phyloP scores from a whole-genome alignment of 2,329 filamentous ascomycete genomes.

The Dactylonectria macrodidyma region DNA sequence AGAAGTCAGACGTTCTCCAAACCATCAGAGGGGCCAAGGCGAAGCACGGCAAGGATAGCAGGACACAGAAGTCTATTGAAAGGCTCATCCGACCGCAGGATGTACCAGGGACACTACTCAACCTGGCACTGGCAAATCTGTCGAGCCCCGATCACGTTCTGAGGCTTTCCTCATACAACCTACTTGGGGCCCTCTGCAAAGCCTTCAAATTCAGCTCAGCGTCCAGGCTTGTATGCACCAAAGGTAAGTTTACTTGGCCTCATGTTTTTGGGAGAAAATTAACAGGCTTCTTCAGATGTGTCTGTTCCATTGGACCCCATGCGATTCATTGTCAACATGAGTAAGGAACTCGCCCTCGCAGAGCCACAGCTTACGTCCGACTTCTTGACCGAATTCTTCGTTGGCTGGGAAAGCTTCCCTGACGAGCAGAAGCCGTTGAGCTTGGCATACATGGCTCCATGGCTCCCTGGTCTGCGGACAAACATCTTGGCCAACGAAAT shows the following conservation, averaged over 20 bases:
- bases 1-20: constrained; percentile 74
- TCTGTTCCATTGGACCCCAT: constrained; percentile 75
- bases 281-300: constrained; percentile 61
- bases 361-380: constrained; percentile 79
- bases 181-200: constrained; percentile 76
- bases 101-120: constrained; percentile 78
- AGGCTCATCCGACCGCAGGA: constrained; percentile 78
- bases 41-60: constrained; percentile 75
- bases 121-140: constrained; percentile 77
- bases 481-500: constrained; percentile 71
- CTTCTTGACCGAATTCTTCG: constrained; percentile 81
- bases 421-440: constrained; percentile 77
- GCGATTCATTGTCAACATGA: constrained; percentile 76
- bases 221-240: constrained; percentile 73
- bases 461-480: constrained; percentile 74
- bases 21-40: constrained; percentile 74
- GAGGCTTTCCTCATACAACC: constrained; percentile 76
- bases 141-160: constrained; percentile 73
- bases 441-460: constrained; percentile 79
- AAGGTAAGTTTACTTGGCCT: constrained; percentile 60
- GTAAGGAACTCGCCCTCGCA: constrained; percentile 72
- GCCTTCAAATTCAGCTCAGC: constrained; percentile 78
- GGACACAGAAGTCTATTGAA: constrained; percentile 73
- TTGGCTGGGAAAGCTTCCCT: constrained; percentile 79
- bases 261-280: constrained; percentile 1